Conservation (phyloP, 495 filamentous ascomycete genomes). For the Cladorrhinum samala region DNA sequence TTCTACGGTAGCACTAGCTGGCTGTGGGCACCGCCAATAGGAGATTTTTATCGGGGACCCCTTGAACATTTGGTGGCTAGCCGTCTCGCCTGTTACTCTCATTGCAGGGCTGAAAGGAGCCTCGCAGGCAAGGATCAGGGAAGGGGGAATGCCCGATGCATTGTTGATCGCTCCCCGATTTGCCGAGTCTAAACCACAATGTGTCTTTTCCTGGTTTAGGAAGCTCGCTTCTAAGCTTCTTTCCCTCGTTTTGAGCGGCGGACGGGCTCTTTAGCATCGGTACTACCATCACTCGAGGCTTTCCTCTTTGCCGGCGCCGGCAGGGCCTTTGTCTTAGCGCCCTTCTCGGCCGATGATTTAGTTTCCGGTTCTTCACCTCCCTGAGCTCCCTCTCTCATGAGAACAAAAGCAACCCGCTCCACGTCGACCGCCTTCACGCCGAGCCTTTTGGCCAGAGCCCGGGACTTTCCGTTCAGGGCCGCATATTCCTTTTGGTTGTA, state of each 20-base stretch:
- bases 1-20: slow-evolving; percentile 9
- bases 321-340: slow-evolving; percentile 5
- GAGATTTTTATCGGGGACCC: slow-evolving; percentile 14
- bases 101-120: slow-evolving; percentile 23
- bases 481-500: slow-evolving; percentile 62
- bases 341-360: slow-evolving; percentile 1
- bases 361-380: slow-evolving; percentile 3
- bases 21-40: slow-evolving; percentile 21
- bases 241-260: slow-evolving; percentile 30
- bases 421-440: slow-evolving; percentile 52
- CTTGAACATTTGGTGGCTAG: too few species aligned
- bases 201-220: slow-evolving; percentile 5
- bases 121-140: slow-evolving; percentile 1
- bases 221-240: slow-evolving; percentile 11
- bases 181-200: slow-evolving; percentile 10
- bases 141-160: slow-evolving; percentile 2
- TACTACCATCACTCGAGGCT: slow-evolving; percentile 6
- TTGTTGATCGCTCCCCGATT: slow-evolving; percentile 13
- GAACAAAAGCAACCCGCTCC: slow-evolving; percentile 64
- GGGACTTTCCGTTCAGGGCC: slow-evolving; percentile 41
- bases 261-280: slow-evolving; percentile 14
- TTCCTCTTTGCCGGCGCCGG: slow-evolving; percentile 31
- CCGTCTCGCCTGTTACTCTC: slow-evolving; percentile 8
- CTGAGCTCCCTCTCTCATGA: slow-evolving; percentile 34
- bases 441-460: slow-evolving; percentile 42